Evolutionary conservation across 164 flowering plant genomes (phyloP).

Genomic region (Magnolia sinica): DNA sequence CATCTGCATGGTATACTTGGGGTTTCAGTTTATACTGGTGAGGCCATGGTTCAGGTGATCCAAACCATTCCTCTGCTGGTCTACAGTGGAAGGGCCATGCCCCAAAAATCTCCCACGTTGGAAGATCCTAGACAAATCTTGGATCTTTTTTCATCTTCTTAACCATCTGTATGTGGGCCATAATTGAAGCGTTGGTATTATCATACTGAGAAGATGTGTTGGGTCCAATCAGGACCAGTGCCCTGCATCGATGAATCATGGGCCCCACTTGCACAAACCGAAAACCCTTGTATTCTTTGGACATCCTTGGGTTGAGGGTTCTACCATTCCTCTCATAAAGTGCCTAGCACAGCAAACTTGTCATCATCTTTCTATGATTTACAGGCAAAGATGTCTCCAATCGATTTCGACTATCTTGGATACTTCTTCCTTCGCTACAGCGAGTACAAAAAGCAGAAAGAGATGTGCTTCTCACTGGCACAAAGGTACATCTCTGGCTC

Average conservation of each 20-base stretch:
- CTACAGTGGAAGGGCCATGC: neutral
- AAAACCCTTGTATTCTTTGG: neutral
- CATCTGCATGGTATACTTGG: neutral
- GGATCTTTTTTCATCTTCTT: neutral
- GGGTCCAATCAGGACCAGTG: neutral
- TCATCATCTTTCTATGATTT: neutral
- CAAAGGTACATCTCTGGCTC: conserved; percentile 35
- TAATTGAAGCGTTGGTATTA: neutral
- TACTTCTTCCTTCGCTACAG: conserved; percentile 90
- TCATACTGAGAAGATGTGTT: neutral
- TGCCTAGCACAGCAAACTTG: neutral
- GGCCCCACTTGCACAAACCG: neutral
- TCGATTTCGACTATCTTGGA: conserved; percentile 81
- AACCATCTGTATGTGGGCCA: neutral
- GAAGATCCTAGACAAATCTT: neutral
- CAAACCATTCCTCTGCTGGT: neutral
- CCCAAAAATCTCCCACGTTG: neutral
- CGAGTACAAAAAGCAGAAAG: conserved; percentile 72
- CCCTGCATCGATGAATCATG: neutral
- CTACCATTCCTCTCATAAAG: neutral
- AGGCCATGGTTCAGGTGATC: neutral
- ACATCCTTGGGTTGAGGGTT: neutral
- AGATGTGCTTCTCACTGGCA: conserved; percentile 41
- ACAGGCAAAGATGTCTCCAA: conserved; percentile 89
- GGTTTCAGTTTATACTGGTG: neutral